Base-by-base conservation (phyloP, 1,284 basidiomycete species). In the Cutaneotrichosporon mucoides region DNA sequence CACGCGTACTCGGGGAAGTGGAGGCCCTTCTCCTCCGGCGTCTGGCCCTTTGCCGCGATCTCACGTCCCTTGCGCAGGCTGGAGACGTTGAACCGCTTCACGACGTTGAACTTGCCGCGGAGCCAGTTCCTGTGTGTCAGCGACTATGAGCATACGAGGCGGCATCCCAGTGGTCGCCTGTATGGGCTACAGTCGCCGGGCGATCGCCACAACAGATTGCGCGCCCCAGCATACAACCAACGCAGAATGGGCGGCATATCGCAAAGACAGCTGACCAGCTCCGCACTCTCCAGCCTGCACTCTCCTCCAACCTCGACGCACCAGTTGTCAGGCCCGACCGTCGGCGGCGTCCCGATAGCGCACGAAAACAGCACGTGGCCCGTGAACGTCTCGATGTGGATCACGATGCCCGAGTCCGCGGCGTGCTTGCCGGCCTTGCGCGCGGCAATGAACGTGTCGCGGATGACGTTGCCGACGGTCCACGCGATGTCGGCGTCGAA, bases 21-120 rank as follows among this genome's bases (percentile, higher is more conserved):
- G 9, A 71, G 60, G 3, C 68, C 67, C 33, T 64, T 62, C 10
- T 63, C 62, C 53, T 69, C 73, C 1, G 71, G 69, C n/a, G 61
- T 65, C 50, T 62, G 57, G 10, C 66, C 66, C 51, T 65, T 62
- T 1, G 60, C 56, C 1, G 67, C 68, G 40, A 72, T 56, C 68
- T 77, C 69, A 35, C 69, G 60, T 2, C 76, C 76, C 34, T 75
- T 67, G 35, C 72, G 68, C 49, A 75, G 71, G 10, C 70, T 71
- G 11, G 68, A 67, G 52, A 75, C 70, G 35, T 69, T 68, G 41
- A 68, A 70, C 15, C 67, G 66, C 55, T 66, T 67, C 10, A 77
- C 76, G 33, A 76, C 71, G 45, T 76, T 75, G 52, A 63, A 67
- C 62, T 79, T 79, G 35, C 67, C 75, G 16, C 70, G 61, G 6